Evolutionary conservation across 2,329 filamentous ascomycete species (phyloP).

Genomic region (Teratosphaeriaceae sp.): DNA sequence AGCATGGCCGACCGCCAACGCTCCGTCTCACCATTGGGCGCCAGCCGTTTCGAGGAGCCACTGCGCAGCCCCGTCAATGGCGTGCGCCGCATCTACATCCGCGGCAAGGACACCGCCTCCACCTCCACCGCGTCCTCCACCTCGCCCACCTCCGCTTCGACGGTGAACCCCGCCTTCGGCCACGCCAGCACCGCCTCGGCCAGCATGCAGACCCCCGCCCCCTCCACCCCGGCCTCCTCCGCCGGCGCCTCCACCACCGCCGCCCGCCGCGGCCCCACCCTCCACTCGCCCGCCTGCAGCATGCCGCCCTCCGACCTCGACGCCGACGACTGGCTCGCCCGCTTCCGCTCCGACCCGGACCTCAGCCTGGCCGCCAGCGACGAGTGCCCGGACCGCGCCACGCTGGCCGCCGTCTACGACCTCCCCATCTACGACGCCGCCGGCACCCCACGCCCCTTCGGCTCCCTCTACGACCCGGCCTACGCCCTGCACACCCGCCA

Average conservation of each 20-base stretch:
- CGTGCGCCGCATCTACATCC: neutral
- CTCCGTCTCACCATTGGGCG: constrained; percentile 23
- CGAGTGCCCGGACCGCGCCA: constrained; percentile 27
- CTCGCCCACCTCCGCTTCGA: constrained; percentile 14
- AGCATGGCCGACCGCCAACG: constrained; percentile 9
- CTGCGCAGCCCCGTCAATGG: constrained; percentile 14
- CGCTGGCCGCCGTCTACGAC: constrained; percentile 26
- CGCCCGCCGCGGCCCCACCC: neutral
- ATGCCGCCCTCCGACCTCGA: constrained; percentile 8
- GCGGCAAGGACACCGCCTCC: too few relatives aligned
- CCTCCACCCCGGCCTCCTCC: constrained; percentile 4
- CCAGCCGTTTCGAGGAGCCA: constrained; percentile 25
- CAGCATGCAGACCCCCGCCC: constrained; percentile 5
- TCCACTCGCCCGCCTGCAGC: neutral
- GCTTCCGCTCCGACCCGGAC: constrained; percentile 26
- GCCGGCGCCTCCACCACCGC: constrained; percentile 1
- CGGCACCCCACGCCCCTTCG: constrained; percentile 55
- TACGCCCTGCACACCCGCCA: constrained; percentile 30
- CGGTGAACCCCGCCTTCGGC: constrained; percentile 11
- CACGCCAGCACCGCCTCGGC: constrained; percentile 14
- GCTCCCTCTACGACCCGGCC: constrained; percentile 53
- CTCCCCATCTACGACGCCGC: constrained; percentile 53
- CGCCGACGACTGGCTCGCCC: constrained; percentile 29
- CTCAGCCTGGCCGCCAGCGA: constrained; percentile 23
- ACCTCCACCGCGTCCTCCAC: constrained; percentile 11